Evolutionary conservation across 2,329 filamentous ascomycete species (phyloP), one percentile per base, ranked within the genome.

Genomic region (Claviceps sorghi): DNA sequence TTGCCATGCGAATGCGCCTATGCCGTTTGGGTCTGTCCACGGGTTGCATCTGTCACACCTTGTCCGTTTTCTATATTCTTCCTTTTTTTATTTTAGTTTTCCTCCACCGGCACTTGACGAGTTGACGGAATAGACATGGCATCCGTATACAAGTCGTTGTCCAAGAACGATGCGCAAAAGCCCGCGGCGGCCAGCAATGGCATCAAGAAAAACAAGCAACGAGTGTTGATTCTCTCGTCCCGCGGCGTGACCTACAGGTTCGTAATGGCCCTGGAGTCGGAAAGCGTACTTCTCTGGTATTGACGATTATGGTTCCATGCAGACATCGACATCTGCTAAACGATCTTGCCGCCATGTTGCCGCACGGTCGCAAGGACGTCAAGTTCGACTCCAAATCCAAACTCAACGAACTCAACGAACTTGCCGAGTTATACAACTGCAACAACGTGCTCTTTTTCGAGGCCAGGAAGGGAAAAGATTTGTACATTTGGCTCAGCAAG

Each of bases 361-460:
- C 93, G 2, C 93, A 98, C 67, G 83, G 84, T 58, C 83, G 88
- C 64, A 95, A 95, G 72, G 93, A 98, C 67, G 88, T 86, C 61
- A 98, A 98, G 71, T 87, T 96, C 59, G 93, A 98, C 68, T 93
- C 88, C 51, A 97, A 97, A 72, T 90, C 87, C 40, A 89, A 93
- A 73, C 77, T 89, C 60, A 78, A 82, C 77, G 75, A 86, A 65
- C 79, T 95, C 50, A 93, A 93, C 70, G 87, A 90, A 64, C 72
- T 80, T 43, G 75, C 75, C 53, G 80, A 84, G 63, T 61, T 95
- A 32, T 93, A 94, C 75, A 94, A 93, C 65, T 94, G 88, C 78
- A 95, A 95, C 72, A 91, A 94, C 65, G 80, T 93, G 53, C 78
- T 96, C 56, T 98, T 95, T 72, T 94, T 96, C 65, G 91, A 98